Evolutionary conservation across 2,329 filamentous ascomycete species (phyloP), one percentile per base, ranked within the genome.

Genomic region (Sclerotinia borealis): DNA sequence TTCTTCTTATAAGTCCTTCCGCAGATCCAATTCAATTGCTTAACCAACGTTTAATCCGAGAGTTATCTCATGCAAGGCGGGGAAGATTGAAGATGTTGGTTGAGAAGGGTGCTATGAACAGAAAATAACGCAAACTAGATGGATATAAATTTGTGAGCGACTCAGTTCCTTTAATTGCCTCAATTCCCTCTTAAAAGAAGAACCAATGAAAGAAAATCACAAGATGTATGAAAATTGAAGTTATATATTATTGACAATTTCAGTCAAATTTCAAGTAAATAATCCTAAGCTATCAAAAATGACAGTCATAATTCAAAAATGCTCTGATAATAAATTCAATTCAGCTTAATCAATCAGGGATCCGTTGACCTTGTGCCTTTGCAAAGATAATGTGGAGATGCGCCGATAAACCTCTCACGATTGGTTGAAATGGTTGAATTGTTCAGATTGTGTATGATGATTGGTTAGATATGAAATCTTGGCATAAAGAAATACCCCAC

Each of bases 11-110:
- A 70, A 66, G 69, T 72, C 67, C 63, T 64, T 27, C 39, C 19
- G 66, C 59, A 70, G 67, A 45, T 56, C 19, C 54, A 39, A 50
- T 69, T 65, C 66, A 65, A 62, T 66, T 66, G 70, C 66, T 69
- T 66, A 68, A 68, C 68, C 67, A 69, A 64, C 19, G 39, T 56
- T 45, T 56, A 66, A 56, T 64, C 50, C 22, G 56, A 60, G 60
- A 48, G 61, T 65, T 70, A 71, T 70, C 65, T 69, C 68, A 71
- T 72, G 63, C 70, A 70, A 66, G 67, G 71, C 68, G 70, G 70
- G 69, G 68, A 37, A 34, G 22, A 29, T 37, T 27, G 43, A 49
- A 34, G 39, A 49, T 37, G 31, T 27, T 49, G 56, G 17, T n/a
- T n/a, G 34, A 4, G n/a, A n/a, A 22, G 39, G 41, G 63, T 41